Base-by-base conservation (phyloP, 2,329 filamentous ascomycete species). In the Colletotrichum cuscutae region DNA sequence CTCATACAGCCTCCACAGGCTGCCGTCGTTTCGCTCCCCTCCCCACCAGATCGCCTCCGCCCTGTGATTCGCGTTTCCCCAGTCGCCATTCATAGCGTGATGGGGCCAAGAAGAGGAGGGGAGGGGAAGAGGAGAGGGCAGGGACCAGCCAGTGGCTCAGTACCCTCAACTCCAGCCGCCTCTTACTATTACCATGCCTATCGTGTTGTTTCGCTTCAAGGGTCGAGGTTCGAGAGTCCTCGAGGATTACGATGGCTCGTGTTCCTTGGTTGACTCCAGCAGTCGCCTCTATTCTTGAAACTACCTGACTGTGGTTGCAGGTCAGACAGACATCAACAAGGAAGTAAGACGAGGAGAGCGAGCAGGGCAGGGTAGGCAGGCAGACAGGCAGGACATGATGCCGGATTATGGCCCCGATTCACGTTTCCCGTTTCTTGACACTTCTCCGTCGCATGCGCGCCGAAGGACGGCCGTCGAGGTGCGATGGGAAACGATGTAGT, bases 61-160 rank as follows among this genome's bases (percentile, higher is more conserved):
- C 53, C 58, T 72, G 67, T 73, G 71, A 72, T 73, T 73, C 68
- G 71, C 62, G 57, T 54, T 73, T 67, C 68, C 62, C 71, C 71
- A 72, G 62, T 73, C 68, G 68, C 68, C 46, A 58, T 72, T 24
- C 57, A 72, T 58, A 67, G 68, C 26, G 24, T 59, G 37, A 62
- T 35, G 63, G 68, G 62, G 68, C 71, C 71, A 73, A 65, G 62
- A 73, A 56, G 65, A 72, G 60, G 49, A 57, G 26, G 49, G 37
- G 37, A 42, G 37, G 54, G 53, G 28, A 26, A 56, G 35, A 52
- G 65, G 46, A 24, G 46, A 46, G 35, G 32, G 60, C 70, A 72
- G 60, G 70, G 60, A 70, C 66, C 66, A 59, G 42, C 42, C 8
- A n/a, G 42, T 9, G 7, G 19, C 15, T 7, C 15, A 49, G 66